Conservation (phyloP, 2,329 filamentous ascomycete genomes). For the Pyricularia pennisetigena region DNA sequence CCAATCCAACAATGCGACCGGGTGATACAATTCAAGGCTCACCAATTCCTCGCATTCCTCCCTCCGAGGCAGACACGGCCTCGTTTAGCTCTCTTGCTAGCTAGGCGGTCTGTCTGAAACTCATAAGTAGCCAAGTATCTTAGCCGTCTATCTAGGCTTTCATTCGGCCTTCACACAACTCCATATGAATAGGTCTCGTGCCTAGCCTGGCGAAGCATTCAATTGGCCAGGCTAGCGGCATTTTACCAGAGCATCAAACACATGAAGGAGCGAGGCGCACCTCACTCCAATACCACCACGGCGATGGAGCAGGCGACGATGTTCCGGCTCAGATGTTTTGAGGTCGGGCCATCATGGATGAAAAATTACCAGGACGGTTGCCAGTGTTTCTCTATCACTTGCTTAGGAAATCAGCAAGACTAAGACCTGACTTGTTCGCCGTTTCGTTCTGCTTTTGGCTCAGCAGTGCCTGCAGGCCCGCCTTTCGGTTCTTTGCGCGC, state of each 20-base stretch:
- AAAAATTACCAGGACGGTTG: background rate
- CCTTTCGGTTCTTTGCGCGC: conserved; percentile 54
- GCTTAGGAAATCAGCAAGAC: conserved; percentile 46
- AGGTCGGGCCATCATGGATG: background rate
- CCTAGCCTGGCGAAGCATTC: background rate
- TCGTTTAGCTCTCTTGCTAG: too few relatives aligned
- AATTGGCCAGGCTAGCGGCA: background rate
- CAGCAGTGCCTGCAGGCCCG: conserved; percentile 56
- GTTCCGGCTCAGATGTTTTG: background rate
- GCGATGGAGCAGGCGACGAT: background rate
- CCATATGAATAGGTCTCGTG: background rate
- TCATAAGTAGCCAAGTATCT: too few relatives aligned
- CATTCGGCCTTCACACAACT: background rate
- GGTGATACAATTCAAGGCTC: too few relatives aligned
- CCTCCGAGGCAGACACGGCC: too few relatives aligned
- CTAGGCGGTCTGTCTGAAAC: too few relatives aligned
- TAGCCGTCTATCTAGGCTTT: background rate
- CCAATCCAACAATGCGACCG: too few relatives aligned
- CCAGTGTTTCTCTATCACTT: conserved; percentile 14
- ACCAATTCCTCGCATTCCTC: too few relatives aligned
- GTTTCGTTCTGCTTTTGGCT: conserved; percentile 32
- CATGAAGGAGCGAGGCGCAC: background rate
- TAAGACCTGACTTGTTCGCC: conserved; percentile 29
- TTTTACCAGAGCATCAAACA: background rate
- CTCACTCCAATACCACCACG: background rate